phyloP scores from a whole-genome alignment of 2,329 filamentous ascomycete species.

The Podosphaera fusca region DNA sequence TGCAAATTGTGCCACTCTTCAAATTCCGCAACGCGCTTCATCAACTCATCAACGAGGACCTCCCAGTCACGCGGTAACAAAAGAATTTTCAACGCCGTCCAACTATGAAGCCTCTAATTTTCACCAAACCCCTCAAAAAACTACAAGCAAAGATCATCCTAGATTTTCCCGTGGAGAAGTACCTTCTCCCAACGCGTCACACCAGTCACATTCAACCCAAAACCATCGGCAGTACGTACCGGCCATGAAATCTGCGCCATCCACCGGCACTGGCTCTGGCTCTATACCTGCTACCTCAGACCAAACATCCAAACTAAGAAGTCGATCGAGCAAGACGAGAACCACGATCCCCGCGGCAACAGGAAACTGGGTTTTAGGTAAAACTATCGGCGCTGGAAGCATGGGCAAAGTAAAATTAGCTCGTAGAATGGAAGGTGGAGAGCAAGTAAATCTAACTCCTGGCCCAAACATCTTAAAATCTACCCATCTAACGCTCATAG shows the following conservation, averaged over 20 bases:
- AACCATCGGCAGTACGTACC: conserved; percentile 18
- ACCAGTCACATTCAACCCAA: conserved; percentile 9
- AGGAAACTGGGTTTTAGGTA: conserved; percentile 84
- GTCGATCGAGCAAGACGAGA: conserved; percentile 32
- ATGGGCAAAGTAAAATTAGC: conserved; percentile 99
- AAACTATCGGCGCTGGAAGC: conserved; percentile 90
- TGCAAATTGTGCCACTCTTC: not conserved
- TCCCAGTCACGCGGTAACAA: conserved; percentile 19
- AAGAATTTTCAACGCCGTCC: conserved; percentile 29
- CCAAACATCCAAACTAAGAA: conserved; percentile 23
- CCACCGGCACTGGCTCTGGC: conserved; percentile 29
- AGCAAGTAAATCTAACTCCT: conserved; percentile 38
- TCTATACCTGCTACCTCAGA: conserved; percentile 24
- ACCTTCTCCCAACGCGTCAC: conserved; percentile 4
- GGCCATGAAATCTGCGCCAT: conserved; percentile 25
- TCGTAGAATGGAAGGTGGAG: conserved; percentile 67
- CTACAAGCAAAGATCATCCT: conserved; percentile 13
- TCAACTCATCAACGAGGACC: conserved; percentile 17
- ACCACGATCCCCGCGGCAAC: conserved; percentile 79
- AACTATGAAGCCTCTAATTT: conserved; percentile 54
- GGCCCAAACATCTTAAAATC: conserved; percentile 2
- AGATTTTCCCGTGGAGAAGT: conserved; percentile 5
- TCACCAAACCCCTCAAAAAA: conserved; percentile 19
- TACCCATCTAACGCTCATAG: conserved; percentile 22
- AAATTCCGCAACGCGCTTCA: conserved; percentile 4